Evolutionary conservation across 345 rosid species (phyloP).

Genomic region (Salix caprea): DNA sequence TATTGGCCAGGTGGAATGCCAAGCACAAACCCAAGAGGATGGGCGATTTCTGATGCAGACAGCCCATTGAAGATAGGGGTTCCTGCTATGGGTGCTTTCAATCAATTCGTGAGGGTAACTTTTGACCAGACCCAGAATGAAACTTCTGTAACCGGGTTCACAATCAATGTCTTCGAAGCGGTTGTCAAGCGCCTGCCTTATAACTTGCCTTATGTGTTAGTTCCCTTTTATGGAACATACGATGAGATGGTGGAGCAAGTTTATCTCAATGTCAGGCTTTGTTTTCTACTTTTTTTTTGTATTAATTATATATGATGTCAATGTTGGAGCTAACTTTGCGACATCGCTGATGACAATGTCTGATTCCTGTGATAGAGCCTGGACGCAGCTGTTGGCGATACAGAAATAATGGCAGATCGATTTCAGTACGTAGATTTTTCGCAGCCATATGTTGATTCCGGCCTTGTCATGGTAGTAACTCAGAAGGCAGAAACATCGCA

Average conservation of each 20-base stretch:
- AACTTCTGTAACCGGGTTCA: conserved; percentile 25
- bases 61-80: conserved; percentile 26
- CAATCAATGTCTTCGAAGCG: conserved; percentile 30
- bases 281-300: no score
- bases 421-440: conserved; percentile 25
- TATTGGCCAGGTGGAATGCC: conserved; percentile 34
- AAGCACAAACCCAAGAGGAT: conserved; percentile 19
- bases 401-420: conserved; percentile 26
- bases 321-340: no score
- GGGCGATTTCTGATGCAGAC: conserved; percentile 3
- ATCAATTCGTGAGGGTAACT: conserved; percentile 29
- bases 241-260: conserved; percentile 32
- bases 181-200: conserved; percentile 23
- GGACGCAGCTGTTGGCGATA: conserved; percentile 37
- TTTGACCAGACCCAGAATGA: conserved; percentile 8
- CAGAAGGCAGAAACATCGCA: conserved; percentile 15
- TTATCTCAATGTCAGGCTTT: conserved; percentile 13
- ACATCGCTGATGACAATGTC: no score
- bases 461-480: conserved; percentile 27
- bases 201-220: conserved; percentile 14
- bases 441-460: conserved; percentile 31
- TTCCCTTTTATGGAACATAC: conserved; percentile 29
- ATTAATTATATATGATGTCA: no score
- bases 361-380: conserved; percentile 13
- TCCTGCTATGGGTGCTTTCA: conserved; percentile 27